phyloP scores from a whole-genome alignment of 768 basidiomycete genomes.

The Boletus rubescentipes region DNA sequence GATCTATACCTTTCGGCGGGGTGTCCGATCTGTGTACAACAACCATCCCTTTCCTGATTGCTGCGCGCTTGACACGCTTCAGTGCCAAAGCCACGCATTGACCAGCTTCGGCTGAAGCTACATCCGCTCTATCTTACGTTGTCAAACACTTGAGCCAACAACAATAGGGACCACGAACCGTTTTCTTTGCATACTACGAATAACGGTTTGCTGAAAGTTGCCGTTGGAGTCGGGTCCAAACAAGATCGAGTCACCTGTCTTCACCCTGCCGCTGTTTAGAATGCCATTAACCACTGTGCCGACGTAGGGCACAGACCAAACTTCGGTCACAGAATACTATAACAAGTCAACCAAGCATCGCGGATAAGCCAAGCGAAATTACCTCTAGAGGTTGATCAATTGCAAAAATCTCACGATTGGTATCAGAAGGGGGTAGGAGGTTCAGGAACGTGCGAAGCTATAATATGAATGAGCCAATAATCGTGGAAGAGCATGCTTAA shows the following conservation, averaged over 20 bases:
- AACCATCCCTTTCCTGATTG: slow-evolving; percentile 94
- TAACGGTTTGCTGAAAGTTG: slow-evolving; percentile 71
- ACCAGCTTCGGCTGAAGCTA: slow-evolving; percentile 86
- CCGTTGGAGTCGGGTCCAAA: slow-evolving; percentile 94
- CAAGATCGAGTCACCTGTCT: slow-evolving; percentile 77
- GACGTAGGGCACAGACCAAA: slow-evolving; percentile 86
- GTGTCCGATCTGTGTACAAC: slow-evolving; percentile 77
- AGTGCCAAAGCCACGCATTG: slow-evolving; percentile 93
- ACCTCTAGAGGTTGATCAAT: slow-evolving; percentile 81
- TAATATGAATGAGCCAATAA: slow-evolving; percentile 11
- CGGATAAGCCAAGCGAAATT: background rate
- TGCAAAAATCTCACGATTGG: slow-evolving; percentile 77
- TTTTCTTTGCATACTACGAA: slow-evolving; percentile 95
- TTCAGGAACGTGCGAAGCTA: slow-evolving; percentile 90
- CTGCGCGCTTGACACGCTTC: slow-evolving; percentile 79
- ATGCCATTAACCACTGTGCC: slow-evolving; percentile 86
- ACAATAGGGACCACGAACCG: slow-evolving; percentile 44
- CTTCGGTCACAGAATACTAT: slow-evolving; percentile 82
- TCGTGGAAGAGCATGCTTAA: background rate
- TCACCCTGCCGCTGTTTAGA: slow-evolving; percentile 70
- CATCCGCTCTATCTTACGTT: slow-evolving; percentile 58
- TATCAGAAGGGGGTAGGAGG: slow-evolving; percentile 83
- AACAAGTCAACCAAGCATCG: slow-evolving; percentile 10
- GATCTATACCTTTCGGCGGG: slow-evolving; percentile 65
- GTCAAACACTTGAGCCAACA: slow-evolving; percentile 1